Percentiles rank a stretch among this genome's conserved stretches.
phyloP scores from a whole-genome alignment of 768 basidiomycete species.

The Thelephora aurantiotincta region DNA sequence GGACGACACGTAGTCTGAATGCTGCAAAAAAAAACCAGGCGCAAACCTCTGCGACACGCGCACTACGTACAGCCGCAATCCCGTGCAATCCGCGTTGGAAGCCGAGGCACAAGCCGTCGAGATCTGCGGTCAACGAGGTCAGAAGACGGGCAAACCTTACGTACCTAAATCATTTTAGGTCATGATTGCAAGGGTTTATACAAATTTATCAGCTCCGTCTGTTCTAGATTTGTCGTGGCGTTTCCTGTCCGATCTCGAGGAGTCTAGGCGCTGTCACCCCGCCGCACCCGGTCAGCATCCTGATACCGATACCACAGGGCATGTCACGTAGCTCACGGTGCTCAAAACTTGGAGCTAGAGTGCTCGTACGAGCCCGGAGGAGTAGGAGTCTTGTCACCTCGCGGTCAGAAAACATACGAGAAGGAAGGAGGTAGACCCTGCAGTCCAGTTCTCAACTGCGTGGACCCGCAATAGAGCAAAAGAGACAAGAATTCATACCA shows the following conservation, averaged over 20 bases:
- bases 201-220: slow-evolving; percentile 8
- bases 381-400: not conserved
- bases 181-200: slow-evolving; percentile 58
- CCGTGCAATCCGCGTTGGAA: slow-evolving; percentile 59
- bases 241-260: slow-evolving; percentile 57
- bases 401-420: not conserved
- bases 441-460: not conserved
- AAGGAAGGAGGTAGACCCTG: not conserved
- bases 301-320: not conserved
- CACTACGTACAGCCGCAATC: slow-evolving; percentile 45
- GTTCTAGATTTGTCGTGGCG: slow-evolving; percentile 15
- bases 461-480: not conserved
- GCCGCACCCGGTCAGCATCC: not conserved
- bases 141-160: slow-evolving; percentile 7
- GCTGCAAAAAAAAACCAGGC: slow-evolving; percentile 18
- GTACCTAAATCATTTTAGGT: slow-evolving; percentile 49
- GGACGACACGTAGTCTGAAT: slow-evolving; percentile 38
- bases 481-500: not conserved
- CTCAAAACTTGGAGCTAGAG: not conserved
- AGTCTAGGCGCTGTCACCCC: slow-evolving; percentile 47
- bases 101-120: slow-evolving; percentile 53
- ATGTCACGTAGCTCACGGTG: not conserved
- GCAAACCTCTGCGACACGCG: not conserved
- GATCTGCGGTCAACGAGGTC: slow-evolving; percentile 22
- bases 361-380: too few relatives aligned